phyloP scores from a whole-genome alignment of 768 basidiomycete species.

The Leccinum variicolor region DNA sequence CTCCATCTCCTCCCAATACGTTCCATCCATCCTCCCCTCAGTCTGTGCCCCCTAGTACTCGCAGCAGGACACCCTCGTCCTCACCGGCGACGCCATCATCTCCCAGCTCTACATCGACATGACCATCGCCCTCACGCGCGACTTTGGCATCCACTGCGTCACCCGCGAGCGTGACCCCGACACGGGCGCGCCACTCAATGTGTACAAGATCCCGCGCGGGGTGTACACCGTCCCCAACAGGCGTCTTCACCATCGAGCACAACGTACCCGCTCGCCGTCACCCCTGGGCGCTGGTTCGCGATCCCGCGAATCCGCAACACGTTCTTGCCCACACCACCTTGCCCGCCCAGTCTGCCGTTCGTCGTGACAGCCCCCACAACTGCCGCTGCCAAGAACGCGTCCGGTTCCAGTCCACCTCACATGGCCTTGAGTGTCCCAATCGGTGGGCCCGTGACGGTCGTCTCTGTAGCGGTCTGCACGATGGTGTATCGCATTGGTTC shows the following conservation, averaged over 20 bases:
- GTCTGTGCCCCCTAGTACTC: conserved; percentile 92
- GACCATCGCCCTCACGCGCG: too few species aligned
- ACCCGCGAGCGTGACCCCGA: conserved; percentile 55
- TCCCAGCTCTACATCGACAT: too few species aligned
- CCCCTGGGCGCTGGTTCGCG: too few species aligned
- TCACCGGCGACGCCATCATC: too few species aligned
- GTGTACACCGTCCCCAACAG: conserved; percentile 76
- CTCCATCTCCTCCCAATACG: conserved; percentile 96
- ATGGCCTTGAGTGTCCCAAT: conserved; percentile 68
- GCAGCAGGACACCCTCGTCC: conserved; percentile 64
- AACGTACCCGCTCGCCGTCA: too few species aligned
- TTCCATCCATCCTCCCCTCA: conserved; percentile 93
- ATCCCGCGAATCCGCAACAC: too few species aligned
- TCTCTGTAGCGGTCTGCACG: conserved; percentile 81
- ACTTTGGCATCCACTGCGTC: too few species aligned
- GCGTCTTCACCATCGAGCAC: too few species aligned
- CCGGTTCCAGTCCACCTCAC: conserved; percentile 91
- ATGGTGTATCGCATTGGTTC: conserved; percentile 95
- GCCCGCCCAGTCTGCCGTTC: too few species aligned
- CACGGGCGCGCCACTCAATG: conserved; percentile 63
- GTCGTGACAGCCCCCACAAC: too few species aligned
- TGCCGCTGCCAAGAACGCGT: conserved; percentile 97
- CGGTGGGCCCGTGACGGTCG: conserved; percentile 89
- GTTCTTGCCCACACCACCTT: too few species aligned
- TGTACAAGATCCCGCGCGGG: conserved; percentile 84